phyloP scores from a whole-genome alignment of 805 yeast species.

The Wickerhamomyces bovis region DNA sequence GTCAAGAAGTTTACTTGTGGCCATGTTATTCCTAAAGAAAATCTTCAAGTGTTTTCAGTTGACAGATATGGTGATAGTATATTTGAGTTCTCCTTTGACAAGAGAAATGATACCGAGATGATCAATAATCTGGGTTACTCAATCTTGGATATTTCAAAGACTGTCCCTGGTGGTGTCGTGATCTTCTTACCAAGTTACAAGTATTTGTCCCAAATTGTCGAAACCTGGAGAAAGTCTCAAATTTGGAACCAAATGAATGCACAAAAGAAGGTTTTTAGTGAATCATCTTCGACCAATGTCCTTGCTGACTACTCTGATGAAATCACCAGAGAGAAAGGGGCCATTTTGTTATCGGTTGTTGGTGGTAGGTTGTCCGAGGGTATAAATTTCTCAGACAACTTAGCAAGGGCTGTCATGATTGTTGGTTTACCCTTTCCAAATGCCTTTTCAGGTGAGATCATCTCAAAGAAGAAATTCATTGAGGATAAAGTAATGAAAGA shows the following conservation, averaged over 20 bases:
- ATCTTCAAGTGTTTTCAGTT: slow-evolving; percentile 57
- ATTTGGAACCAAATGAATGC: slow-evolving; percentile 30
- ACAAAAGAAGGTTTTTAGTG: slow-evolving; percentile 48
- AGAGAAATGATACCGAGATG: slow-evolving; percentile 42
- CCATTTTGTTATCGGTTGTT: slow-evolving; percentile 74
- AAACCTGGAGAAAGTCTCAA: slow-evolving; percentile 42
- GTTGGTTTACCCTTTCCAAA: slow-evolving; percentile 90
- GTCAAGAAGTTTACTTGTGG: slow-evolving; percentile 65
- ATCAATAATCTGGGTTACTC: slow-evolving; percentile 45
- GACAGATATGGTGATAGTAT: slow-evolving; percentile 17
- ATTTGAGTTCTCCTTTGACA: slow-evolving; percentile 66
- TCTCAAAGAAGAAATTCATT: slow-evolving; percentile 62
- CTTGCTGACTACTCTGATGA: slow-evolving; percentile 45
- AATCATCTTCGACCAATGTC: slow-evolving; percentile 45
- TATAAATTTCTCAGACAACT: slow-evolving; percentile 77
- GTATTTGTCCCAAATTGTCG: slow-evolving; percentile 49
- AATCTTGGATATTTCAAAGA: slow-evolving; percentile 34
- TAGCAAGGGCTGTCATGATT: slow-evolving; percentile 86
- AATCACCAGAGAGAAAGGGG: slow-evolving; percentile 43
- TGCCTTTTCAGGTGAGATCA: slow-evolving; percentile 70
- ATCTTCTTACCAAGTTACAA: slow-evolving; percentile 82
- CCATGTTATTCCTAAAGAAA: slow-evolving; percentile 72
- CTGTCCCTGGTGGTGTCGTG: slow-evolving; percentile 71
- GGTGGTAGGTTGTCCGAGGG: slow-evolving; percentile 95
- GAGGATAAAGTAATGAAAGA: slow-evolving; percentile 41